Percentiles rank a stretch among this genome's conserved stretches.
Conservation (phyloP, 768 basidiomycete species). For the Tulasnella sp. region DNA sequence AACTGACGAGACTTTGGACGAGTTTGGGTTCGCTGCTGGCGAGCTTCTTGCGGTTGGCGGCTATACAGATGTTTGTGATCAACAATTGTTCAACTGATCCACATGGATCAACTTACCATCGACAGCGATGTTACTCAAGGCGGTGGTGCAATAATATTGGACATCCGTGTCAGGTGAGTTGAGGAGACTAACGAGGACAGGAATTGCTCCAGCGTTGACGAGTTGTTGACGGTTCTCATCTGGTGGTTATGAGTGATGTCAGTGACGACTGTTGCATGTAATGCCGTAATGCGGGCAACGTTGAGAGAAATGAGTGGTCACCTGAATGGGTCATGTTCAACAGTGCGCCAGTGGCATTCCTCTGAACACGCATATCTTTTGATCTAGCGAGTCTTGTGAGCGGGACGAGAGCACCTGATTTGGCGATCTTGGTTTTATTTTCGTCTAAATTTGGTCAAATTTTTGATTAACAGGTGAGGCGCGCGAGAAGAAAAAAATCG, state of each 20-base stretch:
- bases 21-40: slow-evolving; percentile 89
- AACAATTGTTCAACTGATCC: background rate
- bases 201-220: slow-evolving; percentile 96
- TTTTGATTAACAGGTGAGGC: too few relatives aligned
- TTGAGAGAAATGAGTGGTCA: slow-evolving; percentile 26
- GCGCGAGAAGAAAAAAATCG: background rate
- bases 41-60: slow-evolving; percentile 82
- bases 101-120: slow-evolving; percentile 45
- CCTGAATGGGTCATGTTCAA: slow-evolving; percentile 99
- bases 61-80: slow-evolving; percentile 32
- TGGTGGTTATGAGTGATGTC: slow-evolving; percentile 25
- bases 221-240: slow-evolving; percentile 98
- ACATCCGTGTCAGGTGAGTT: slow-evolving; percentile 98
- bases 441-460: slow-evolving; percentile 84
- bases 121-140: slow-evolving; percentile 95
- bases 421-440: slow-evolving; percentile 99
- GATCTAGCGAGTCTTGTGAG: slow-evolving; percentile 90
- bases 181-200: slow-evolving; percentile 85
- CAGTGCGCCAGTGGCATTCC: slow-evolving; percentile 94
- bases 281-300: background rate
- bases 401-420: slow-evolving; percentile 96
- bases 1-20: slow-evolving; percentile 78
- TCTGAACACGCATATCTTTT: slow-evolving; percentile 98
- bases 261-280: background rate
- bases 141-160: slow-evolving; percentile 99